Percentiles rank a stretch among this genome's conserved stretches.
phyloP scores from a whole-genome alignment of 1,139 yeast genomes.

The Debaryomyces psychrophilus region DNA sequence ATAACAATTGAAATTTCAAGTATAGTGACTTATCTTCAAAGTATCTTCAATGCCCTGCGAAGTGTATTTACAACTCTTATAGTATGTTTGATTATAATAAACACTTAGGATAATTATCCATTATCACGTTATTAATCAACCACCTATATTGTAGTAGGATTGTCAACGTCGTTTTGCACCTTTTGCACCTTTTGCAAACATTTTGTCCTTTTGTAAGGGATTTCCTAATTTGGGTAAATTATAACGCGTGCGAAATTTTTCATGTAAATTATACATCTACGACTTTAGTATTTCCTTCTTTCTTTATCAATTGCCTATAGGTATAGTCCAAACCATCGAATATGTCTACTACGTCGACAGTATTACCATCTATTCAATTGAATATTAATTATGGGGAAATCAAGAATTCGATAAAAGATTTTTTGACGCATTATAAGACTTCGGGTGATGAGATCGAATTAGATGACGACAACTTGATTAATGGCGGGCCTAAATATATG shows the following conservation, averaged over 20 bases:
- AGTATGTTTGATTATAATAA: not conserved
- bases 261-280: slow-evolving; percentile 4
- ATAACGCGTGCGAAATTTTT: slow-evolving; percentile 16
- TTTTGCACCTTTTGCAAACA: slow-evolving; percentile 1
- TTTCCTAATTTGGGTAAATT: slow-evolving; percentile 16
- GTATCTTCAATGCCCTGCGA: not conserved
- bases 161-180: not conserved
- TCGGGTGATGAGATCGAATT: slow-evolving; percentile 22
- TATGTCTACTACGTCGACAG: slow-evolving; percentile 41
- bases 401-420: slow-evolving; percentile 55
- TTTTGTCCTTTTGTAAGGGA: slow-evolving; percentile 2
- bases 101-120: not conserved
- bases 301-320: not conserved
- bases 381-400: slow-evolving; percentile 65
- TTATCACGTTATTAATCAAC: not conserved
- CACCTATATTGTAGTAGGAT: not conserved
- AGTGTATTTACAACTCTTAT: too few species aligned
- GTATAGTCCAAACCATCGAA: slow-evolving; percentile 5
- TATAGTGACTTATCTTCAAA: not conserved
- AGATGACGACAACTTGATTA: slow-evolving; percentile 23
- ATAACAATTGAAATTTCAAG: not conserved
- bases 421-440: slow-evolving; percentile 62
- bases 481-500: slow-evolving; percentile 73
- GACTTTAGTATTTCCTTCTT: slow-evolving; percentile 1
- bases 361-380: slow-evolving; percentile 59